Evolutionary conservation across 2,329 filamentous ascomycete species (phyloP).

Genomic region (Fusarium nematophilum): DNA sequence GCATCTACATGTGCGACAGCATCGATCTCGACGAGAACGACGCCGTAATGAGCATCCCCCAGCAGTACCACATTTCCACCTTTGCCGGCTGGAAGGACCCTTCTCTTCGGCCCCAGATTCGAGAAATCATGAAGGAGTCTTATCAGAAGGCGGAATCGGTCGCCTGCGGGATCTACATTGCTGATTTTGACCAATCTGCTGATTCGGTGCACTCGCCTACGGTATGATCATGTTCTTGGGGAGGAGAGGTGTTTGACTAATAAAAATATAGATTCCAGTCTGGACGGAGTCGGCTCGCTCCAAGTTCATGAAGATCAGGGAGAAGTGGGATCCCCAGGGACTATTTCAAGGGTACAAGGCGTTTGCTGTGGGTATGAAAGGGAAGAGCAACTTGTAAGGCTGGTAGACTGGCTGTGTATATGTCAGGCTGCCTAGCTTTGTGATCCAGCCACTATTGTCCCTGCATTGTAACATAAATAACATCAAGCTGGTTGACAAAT

Average conservation of each 20-base stretch:
- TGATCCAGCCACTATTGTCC: no score
- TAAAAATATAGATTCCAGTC: constrained; percentile 10
- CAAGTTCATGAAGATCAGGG: constrained; percentile 22
- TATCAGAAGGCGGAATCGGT: constrained; percentile 16
- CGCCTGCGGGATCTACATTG: constrained; percentile 11
- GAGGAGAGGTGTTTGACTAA: no score
- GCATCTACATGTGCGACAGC: constrained; percentile 16
- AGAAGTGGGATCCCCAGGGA: constrained; percentile 25
- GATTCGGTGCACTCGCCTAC: background rate
- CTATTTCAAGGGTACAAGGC: constrained; percentile 27
- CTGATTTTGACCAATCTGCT: constrained; percentile 6
- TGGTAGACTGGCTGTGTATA: no score
- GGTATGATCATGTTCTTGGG: no score
- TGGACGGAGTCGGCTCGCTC: no score
- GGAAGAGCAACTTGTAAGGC: no score
- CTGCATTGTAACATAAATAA: no score
- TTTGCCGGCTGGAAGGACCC: constrained; percentile 21
- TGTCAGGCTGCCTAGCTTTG: no score
- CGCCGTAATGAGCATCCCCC: constrained; percentile 11
- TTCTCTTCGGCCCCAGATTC: constrained; percentile 18
- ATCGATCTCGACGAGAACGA: constrained; percentile 15
- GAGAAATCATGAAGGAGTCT: no score
- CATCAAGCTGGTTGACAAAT: no score
- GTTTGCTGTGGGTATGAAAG: no score
- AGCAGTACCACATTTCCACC: constrained; percentile 19